Percentiles rank a stretch among this genome's conserved stretches.
phyloP scores from a whole-genome alignment of 345 rosid genomes.

The Salix brachista region DNA sequence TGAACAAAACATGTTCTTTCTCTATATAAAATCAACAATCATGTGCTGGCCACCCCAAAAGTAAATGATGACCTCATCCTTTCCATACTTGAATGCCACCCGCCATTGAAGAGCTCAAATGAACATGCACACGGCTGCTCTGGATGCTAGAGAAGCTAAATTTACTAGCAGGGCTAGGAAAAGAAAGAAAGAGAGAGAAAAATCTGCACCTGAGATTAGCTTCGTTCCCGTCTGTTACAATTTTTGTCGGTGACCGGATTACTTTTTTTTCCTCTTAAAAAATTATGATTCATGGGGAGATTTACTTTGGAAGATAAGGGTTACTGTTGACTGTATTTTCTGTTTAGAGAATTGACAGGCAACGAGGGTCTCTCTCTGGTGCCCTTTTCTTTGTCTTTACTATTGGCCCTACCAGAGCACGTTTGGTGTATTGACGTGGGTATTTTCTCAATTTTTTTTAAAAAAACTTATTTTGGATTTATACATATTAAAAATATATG shows the following conservation, averaged over 20 bases:
- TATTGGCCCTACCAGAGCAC: neutral
- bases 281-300: neutral
- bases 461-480: too few species aligned
- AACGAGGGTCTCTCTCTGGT: neutral
- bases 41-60: neutral
- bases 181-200: neutral
- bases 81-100: neutral
- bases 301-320: neutral
- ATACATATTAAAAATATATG: too few species aligned
- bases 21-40: neutral
- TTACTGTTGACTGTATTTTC: too few species aligned
- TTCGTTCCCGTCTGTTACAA: neutral
- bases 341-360: neutral
- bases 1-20: neutral
- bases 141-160: neutral
- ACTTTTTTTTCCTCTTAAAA: neutral
- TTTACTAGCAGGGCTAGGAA: neutral
- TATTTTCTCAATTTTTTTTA: too few species aligned
- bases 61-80: neutral
- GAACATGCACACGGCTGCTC: neutral
- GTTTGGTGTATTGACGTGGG: too few species aligned
- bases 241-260: conserved; percentile 10
- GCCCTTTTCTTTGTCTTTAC: neutral
- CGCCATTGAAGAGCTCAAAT: neutral
- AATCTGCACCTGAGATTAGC: neutral